These are phyloP conservation scores for Aspergillus sp. DNA, from an alignment of 2,329 filamentous ascomycete genomes.

Conservation along the genomic window DNA sequence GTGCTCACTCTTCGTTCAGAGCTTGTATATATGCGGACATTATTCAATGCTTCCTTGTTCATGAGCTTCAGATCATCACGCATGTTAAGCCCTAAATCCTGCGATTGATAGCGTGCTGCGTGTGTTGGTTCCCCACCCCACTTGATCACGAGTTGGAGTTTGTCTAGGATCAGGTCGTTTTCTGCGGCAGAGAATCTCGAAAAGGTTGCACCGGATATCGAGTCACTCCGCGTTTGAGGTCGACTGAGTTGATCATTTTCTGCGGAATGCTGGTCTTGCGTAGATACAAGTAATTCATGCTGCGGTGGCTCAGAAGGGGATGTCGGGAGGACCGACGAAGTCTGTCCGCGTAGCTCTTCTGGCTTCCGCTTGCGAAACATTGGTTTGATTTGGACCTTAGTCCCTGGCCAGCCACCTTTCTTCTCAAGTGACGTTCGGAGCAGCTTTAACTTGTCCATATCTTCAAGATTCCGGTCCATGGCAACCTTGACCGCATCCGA, in stretches of 20 bases:
- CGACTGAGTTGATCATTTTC: constrained; percentile 44
- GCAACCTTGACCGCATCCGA: constrained; percentile 83
- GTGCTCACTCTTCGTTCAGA: constrained; percentile 93
- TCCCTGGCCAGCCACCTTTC: constrained; percentile 92
- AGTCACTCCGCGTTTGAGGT: constrained; percentile 71
- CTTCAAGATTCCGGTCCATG: constrained; percentile 76
- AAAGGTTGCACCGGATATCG: constrained; percentile 84
- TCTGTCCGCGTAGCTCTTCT: constrained; percentile 53
- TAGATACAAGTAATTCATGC: constrained; percentile 26
- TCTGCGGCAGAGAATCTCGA: constrained; percentile 92
- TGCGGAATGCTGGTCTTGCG: constrained; percentile 21
- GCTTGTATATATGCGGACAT: constrained; percentile 93
- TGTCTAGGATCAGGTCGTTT: constrained; percentile 90
- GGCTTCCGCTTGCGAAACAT: constrained; percentile 92
- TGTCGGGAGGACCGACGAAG: constrained; percentile 17
- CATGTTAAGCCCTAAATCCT: constrained; percentile 94
- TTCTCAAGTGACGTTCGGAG: constrained; percentile 85
- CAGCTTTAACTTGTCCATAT: constrained; percentile 79
- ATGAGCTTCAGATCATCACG: constrained; percentile 89
- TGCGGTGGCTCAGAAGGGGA: constrained; percentile 13
- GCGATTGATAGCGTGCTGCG: constrained; percentile 91
- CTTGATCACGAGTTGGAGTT: constrained; percentile 95
- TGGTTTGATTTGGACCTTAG: constrained; percentile 98
- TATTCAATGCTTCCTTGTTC: constrained; percentile 87
- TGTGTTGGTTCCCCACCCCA: constrained; percentile 99